Evolutionary conservation across 1,139 yeast species (phyloP).

Genomic region (Yamadazyma siamensis): DNA sequence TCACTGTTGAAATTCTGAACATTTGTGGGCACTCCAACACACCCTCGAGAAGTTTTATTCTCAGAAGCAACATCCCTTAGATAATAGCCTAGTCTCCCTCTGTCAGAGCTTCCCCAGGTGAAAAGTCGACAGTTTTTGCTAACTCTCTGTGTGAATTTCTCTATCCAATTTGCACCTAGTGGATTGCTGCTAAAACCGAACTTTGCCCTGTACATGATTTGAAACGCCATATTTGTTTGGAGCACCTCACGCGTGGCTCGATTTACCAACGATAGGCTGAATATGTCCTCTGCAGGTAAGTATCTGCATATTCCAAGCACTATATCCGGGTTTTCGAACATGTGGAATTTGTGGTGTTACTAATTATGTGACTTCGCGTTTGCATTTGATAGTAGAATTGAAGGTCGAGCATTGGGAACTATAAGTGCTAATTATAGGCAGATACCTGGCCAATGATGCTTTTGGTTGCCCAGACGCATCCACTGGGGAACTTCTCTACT

Average conservation of each 20-base stretch:
- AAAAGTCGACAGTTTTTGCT: slow-evolving; percentile 40
- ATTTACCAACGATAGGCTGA: slow-evolving; percentile 44
- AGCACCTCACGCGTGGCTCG: slow-evolving; percentile 24
- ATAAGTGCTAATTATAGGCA: too few relatives aligned
- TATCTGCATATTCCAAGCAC: slow-evolving; percentile 29
- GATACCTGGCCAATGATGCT: too few relatives aligned
- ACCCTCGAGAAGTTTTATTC: slow-evolving; percentile 24
- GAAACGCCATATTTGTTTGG: slow-evolving; percentile 38
- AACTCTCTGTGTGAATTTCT: slow-evolving; percentile 42
- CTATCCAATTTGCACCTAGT: slow-evolving; percentile 45
- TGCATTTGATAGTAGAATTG: too few relatives aligned
- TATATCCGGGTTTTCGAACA: slow-evolving; percentile 24
- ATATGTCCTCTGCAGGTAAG: slow-evolving; percentile 45
- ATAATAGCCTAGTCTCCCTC: slow-evolving; percentile 58
- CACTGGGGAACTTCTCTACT: too few relatives aligned
- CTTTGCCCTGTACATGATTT: slow-evolving; percentile 47
- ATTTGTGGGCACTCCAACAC: slow-evolving; percentile 41
- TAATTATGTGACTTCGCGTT: too few relatives aligned
- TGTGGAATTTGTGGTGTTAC: too few relatives aligned
- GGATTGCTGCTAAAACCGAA: slow-evolving; percentile 40
- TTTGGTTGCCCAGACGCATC: too few relatives aligned
- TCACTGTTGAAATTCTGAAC: slow-evolving; percentile 29
- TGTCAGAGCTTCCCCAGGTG: slow-evolving; percentile 61
- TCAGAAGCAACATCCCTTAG: slow-evolving; percentile 25
- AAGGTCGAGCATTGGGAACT: too few relatives aligned